A percentile compares a stretch with the other conserved stretches of the same genome.
Conservation (phyloP, 1,284 basidiomycete genomes). For the Moesziomyces parantarcticus region DNA sequence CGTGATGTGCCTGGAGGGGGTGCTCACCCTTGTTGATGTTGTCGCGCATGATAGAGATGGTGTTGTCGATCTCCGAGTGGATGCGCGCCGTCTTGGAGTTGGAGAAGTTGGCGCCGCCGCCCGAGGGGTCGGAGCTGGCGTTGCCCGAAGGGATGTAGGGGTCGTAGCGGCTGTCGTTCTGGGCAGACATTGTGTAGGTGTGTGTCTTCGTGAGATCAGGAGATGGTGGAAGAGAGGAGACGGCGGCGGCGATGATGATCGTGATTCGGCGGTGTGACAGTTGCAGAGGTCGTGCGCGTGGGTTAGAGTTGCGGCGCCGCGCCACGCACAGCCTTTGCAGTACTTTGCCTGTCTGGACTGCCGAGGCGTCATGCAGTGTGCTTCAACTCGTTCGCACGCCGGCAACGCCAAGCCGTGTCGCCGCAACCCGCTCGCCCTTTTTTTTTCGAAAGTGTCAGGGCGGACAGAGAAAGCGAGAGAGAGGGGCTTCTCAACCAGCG, state of each 20-base stretch:
- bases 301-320: too few species aligned
- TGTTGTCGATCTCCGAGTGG: slow-evolving; percentile 66
- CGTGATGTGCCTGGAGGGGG: not conserved
- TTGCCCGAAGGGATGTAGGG: slow-evolving; percentile 65
- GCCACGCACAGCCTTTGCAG: not conserved
- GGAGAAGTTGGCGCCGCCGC: slow-evolving; percentile 52
- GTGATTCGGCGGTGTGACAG: too few species aligned
- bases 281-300: too few species aligned
- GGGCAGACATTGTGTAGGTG: slow-evolving; percentile 37
- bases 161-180: slow-evolving; percentile 61
- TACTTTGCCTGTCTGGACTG: too few species aligned
- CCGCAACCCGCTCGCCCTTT: too few species aligned
- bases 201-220: slow-evolving; percentile 1
- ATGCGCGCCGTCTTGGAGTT: slow-evolving; percentile 64
- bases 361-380: too few species aligned
- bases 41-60: slow-evolving; percentile 88
- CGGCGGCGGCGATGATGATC: slow-evolving; percentile 6
- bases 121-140: slow-evolving; percentile 47
- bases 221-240: slow-evolving; percentile 7
- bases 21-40: slow-evolving; percentile 75
- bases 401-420: too few species aligned
- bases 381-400: too few species aligned
- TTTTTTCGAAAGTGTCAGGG: too few species aligned
- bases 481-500: too few species aligned
- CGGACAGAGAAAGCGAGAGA: too few species aligned